Conservation (phyloP, 345 rosid genomes). For the Salix dunnii region DNA sequence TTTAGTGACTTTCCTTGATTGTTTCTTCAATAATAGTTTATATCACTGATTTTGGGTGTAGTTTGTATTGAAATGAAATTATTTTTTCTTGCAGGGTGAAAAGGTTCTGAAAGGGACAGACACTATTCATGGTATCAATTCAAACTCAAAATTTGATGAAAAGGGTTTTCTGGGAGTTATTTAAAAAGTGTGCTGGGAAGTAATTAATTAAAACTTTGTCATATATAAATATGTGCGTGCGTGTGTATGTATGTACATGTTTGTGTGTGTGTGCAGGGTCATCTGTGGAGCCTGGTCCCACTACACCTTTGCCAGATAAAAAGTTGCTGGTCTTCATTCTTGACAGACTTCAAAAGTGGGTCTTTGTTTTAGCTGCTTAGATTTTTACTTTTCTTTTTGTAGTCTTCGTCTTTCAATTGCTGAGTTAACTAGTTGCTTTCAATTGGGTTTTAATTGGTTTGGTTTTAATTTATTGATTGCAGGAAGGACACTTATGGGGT, state of each 20-base stretch:
- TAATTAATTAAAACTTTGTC: slow-evolving; percentile 21
- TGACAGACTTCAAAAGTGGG: slow-evolving; percentile 98
- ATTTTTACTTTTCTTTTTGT: slow-evolving; percentile 5
- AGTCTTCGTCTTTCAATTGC: not conserved
- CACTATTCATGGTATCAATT: slow-evolving; percentile 61
- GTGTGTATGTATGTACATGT: too few species aligned
- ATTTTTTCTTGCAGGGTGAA: slow-evolving; percentile 61
- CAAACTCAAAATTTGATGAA: slow-evolving; percentile 29
- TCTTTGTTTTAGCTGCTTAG: slow-evolving; percentile 28
- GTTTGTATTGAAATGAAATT: slow-evolving; percentile 27
- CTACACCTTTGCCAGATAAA: slow-evolving; percentile 96
- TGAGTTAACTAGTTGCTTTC: slow-evolving; percentile 4
- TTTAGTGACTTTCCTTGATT: slow-evolving; percentile 31
- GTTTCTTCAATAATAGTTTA: slow-evolving; percentile 22
- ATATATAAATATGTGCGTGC: too few species aligned
- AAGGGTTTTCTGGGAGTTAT: slow-evolving; percentile 38
- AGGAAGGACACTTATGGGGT: slow-evolving; percentile 97
- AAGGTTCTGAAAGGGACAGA: slow-evolving; percentile 82
- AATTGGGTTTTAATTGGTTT: slow-evolving; percentile 27
- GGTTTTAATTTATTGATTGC: slow-evolving; percentile 19
- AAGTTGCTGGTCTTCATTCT: slow-evolving; percentile 97
- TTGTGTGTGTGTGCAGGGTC: slow-evolving; percentile 57
- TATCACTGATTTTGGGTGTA: slow-evolving; percentile 6
- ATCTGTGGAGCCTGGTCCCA: slow-evolving; percentile 82
- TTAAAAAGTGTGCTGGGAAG: slow-evolving; percentile 14